Percentiles rank a stretch among this genome's conserved stretches.
Conservation (phyloP, 768 basidiomycete genomes). For the Phylloporus arenicola region DNA sequence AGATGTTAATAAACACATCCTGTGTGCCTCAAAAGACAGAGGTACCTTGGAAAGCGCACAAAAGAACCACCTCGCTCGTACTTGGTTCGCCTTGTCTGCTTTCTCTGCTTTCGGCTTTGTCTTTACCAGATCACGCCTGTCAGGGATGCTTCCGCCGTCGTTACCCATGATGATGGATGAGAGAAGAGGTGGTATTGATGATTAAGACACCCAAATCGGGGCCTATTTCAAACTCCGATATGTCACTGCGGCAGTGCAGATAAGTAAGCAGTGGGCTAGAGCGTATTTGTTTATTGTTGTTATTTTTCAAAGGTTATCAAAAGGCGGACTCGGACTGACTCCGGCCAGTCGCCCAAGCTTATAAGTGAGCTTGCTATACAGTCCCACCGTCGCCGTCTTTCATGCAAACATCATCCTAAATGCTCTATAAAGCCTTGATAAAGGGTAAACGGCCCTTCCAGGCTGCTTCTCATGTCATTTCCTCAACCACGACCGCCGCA, state of each 20-base stretch:
- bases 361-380: slow-evolving; percentile 3
- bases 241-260: neutral
- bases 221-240: slow-evolving; percentile 3
- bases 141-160: slow-evolving; percentile 86
- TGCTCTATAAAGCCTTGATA: slow-evolving; percentile 27
- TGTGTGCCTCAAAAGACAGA: neutral
- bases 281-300: slow-evolving; percentile 21
- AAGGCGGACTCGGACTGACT: slow-evolving; percentile 4
- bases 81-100: slow-evolving; percentile 87
- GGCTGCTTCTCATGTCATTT: slow-evolving; percentile 42
- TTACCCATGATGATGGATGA: slow-evolving; percentile 58
- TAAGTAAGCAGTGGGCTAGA: too few relatives aligned
- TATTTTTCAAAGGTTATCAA: slow-evolving; percentile 18
- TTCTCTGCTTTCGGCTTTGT: slow-evolving; percentile 78
- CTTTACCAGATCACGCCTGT: slow-evolving; percentile 72
- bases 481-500: slow-evolving; percentile 24
- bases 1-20: neutral
- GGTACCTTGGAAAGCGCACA: slow-evolving; percentile 91
- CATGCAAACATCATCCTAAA: slow-evolving; percentile 17
- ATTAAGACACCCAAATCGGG: slow-evolving; percentile 2
- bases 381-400: slow-evolving; percentile 8
- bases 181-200: neutral
- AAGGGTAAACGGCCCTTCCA: slow-evolving; percentile 52
- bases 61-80: slow-evolving; percentile 83
- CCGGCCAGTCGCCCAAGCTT: slow-evolving; percentile 1